These are phyloP conservation scores for Podaxis rugospora DNA, from an alignment of 768 basidiomycete species.

Conservation along the genomic window DNA sequence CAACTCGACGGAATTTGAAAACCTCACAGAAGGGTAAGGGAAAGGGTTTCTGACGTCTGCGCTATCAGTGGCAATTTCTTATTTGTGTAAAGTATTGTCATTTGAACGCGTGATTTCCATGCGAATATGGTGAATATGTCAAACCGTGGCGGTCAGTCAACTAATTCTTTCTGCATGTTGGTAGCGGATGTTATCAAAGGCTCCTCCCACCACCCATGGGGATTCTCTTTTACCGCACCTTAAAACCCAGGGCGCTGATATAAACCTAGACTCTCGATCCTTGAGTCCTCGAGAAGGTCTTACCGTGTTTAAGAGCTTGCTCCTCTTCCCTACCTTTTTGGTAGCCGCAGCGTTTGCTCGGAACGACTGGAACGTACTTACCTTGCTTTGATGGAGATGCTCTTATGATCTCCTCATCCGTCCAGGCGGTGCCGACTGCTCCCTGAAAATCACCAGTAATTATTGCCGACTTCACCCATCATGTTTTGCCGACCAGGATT, in stretches of 20 bases:
- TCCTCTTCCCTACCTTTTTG: neutral
- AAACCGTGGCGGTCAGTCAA: neutral
- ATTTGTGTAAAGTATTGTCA: neutral
- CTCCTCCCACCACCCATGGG: neutral
- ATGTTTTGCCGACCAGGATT: neutral
- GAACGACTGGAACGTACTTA: slow-evolving; percentile 17
- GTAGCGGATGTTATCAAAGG: neutral
- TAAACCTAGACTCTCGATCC: neutral
- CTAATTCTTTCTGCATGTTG: neutral
- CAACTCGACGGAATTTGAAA: neutral
- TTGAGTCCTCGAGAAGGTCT: neutral
- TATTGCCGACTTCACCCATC: neutral
- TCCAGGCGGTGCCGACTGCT: slow-evolving; percentile 1
- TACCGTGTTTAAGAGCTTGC: neutral
- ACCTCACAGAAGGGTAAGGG: neutral
- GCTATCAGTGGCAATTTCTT: neutral
- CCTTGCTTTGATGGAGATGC: slow-evolving; percentile 10
- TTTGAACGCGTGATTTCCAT: neutral
- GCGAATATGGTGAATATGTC: neutral
- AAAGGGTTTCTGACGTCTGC: neutral
- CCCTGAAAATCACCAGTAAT: slow-evolving; percentile 11
- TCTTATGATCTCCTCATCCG: slow-evolving; percentile 12
- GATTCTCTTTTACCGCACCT: neutral
- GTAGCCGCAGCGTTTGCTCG: neutral
- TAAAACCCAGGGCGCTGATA: neutral